phyloP scores from a whole-genome alignment of 1,284 basidiomycete species.

The Singerocomus rubriflavus region DNA sequence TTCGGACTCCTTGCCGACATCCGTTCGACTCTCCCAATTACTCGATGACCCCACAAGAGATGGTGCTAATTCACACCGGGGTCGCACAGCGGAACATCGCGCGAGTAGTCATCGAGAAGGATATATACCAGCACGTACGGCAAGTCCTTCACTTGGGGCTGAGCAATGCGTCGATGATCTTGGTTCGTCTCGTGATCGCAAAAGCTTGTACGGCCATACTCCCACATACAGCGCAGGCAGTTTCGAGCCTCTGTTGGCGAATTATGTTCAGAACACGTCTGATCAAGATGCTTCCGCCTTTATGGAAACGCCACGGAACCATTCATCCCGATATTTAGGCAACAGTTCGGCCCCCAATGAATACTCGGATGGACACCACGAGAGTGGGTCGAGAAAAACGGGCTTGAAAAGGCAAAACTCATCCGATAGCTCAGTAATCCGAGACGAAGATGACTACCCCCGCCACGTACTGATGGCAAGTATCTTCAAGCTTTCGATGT shows the following conservation, averaged over 20 bases:
- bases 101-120: slow-evolving; percentile 25
- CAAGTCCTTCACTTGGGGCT: slow-evolving; percentile 44
- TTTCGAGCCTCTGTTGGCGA: slow-evolving; percentile 59
- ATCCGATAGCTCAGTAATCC: slow-evolving; percentile 35
- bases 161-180: slow-evolving; percentile 32
- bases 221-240: slow-evolving; percentile 56
- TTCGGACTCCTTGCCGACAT: slow-evolving; percentile 29
- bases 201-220: slow-evolving; percentile 41
- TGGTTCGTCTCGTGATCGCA: slow-evolving; percentile 38
- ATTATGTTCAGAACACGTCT: slow-evolving; percentile 32
- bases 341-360: slow-evolving; percentile 27
- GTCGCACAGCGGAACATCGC: slow-evolving; percentile 36
- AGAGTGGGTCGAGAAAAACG: slow-evolving; percentile 47
- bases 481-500: slow-evolving; percentile 5
- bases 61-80: slow-evolving; percentile 55
- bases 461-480: slow-evolving; percentile 56
- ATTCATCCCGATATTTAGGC: slow-evolving; percentile 33
- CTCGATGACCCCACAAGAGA: slow-evolving; percentile 21
- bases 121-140: slow-evolving; percentile 44
- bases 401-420: slow-evolving; percentile 40
- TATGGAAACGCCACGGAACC: slow-evolving; percentile 14
- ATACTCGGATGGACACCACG: slow-evolving; percentile 35
- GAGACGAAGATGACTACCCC: slow-evolving; percentile 58
- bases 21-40: slow-evolving; percentile 19
- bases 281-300: slow-evolving; percentile 20